These are phyloP conservation scores for Datisca glomerata DNA, from an alignment of 306 rosid species.

Conservation along the genomic window DNA sequence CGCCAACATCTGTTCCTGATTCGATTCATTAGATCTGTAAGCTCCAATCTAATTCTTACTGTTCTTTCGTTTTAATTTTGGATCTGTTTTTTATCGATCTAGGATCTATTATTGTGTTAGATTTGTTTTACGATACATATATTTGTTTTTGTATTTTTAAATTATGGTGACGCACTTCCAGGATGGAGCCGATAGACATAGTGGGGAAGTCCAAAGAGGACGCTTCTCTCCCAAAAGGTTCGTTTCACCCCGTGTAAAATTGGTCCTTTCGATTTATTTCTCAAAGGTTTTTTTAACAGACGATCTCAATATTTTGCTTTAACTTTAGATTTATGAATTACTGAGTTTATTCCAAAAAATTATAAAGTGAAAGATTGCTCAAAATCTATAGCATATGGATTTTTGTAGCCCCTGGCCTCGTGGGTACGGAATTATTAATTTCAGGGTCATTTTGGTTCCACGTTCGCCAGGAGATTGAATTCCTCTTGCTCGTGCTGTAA, in stretches of 20 bases:
- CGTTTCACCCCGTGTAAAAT: no score
- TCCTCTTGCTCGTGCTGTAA: background rate
- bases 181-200: constrained; percentile 84
- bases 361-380: background rate
- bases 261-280: no score
- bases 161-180: constrained; percentile 7
- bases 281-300: no score
- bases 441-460: background rate
- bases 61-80: background rate
- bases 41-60: background rate
- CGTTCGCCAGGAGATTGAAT: background rate
- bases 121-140: background rate
- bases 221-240: constrained; percentile 95
- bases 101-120: background rate
- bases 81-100: background rate
- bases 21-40: constrained; percentile 21
- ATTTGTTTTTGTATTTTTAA: background rate
- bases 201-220: constrained; percentile 84
- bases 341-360: background rate
- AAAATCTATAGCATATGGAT: background rate
- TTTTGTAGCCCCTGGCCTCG: background rate
- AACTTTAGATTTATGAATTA: background rate
- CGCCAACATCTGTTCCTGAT: background rate
- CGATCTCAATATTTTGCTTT: no score
- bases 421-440: background rate